phyloP scores from a whole-genome alignment of 2,329 filamentous ascomycete genomes.

The Endothia cerciana region DNA sequence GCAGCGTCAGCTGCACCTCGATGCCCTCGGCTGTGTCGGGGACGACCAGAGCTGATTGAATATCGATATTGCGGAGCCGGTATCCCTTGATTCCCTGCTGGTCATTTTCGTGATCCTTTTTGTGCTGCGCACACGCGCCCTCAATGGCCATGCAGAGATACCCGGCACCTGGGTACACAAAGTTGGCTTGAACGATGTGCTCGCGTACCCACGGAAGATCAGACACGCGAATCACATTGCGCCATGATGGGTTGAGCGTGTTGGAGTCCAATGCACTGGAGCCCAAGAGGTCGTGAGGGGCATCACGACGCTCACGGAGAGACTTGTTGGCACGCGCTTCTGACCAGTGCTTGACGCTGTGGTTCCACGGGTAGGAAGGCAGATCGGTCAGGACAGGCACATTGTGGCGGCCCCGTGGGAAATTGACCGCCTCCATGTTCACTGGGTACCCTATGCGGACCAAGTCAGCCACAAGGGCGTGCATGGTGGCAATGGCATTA shows the following conservation, averaged over 20 bases:
- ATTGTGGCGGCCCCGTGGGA: conserved; percentile 34
- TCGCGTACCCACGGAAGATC: conserved; percentile 18
- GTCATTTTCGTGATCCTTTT: neutral
- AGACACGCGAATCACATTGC: conserved; percentile 37
- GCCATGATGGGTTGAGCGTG: conserved; percentile 39
- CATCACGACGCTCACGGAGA: conserved; percentile 38
- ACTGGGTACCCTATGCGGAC: conserved; percentile 1
- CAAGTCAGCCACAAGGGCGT: neutral
- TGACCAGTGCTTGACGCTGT: conserved; percentile 45
- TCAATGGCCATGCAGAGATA: conserved; percentile 25
- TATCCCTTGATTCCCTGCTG: conserved; percentile 1
- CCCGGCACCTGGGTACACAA: conserved; percentile 14
- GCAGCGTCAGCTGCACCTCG: conserved; percentile 11
- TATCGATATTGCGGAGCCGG: conserved; percentile 7
- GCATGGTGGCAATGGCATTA: conserved; percentile 10
- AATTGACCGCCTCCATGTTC: conserved; percentile 31
- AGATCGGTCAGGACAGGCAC: conserved; percentile 36
- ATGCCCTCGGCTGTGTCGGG: conserved; percentile 8
- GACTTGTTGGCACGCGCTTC: conserved; percentile 41
- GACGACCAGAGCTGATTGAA: neutral
- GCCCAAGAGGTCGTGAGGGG: conserved; percentile 46
- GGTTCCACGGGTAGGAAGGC: conserved; percentile 52
- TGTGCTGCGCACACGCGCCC: neutral
- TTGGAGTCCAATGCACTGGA: conserved; percentile 36
- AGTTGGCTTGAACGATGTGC: conserved; percentile 1